Conservation (phyloP, 345 rosid species). For the Draba incana region DNA sequence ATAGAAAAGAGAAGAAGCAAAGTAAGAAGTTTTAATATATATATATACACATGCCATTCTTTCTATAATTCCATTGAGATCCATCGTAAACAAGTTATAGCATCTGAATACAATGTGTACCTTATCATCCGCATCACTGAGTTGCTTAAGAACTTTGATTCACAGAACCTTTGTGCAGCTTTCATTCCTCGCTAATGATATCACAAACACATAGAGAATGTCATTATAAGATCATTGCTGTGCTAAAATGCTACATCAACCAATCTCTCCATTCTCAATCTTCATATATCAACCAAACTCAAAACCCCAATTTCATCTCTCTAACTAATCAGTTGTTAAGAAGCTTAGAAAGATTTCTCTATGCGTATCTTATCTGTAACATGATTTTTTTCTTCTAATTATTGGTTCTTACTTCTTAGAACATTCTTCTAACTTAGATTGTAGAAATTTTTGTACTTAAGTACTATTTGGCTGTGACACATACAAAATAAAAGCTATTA, state of each 20-base stretch:
- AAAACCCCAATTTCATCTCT: not conserved
- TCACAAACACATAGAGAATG: conserved; percentile 17
- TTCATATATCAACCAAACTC: not conserved
- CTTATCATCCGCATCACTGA: conserved; percentile 92
- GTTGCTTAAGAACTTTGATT: conserved; percentile 69
- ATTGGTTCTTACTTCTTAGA: not conserved
- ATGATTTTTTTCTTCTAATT: not conserved
- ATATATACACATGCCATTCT: not conserved
- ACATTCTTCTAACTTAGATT: not conserved
- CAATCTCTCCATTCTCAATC: conserved; percentile 1
- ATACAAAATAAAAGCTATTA: conserved; percentile 11
- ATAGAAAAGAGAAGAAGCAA: conserved; percentile 1
- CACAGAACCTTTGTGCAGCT: conserved; percentile 85
- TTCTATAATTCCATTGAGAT: not conserved
- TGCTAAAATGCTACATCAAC: conserved; percentile 19
- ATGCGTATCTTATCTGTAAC: not conserved
- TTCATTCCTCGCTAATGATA: conserved; percentile 71
- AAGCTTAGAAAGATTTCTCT: not conserved
- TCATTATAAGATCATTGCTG: conserved; percentile 22
- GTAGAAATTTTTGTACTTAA: not conserved
- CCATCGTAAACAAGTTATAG: conserved; percentile 13
- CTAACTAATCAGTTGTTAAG: not conserved
- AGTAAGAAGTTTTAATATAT: not conserved
- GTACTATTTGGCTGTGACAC: not conserved
- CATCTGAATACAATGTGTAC: conserved; percentile 41